phyloP scores from a whole-genome alignment of 2,329 filamentous ascomycete genomes.

The Phialophora chinensis region DNA sequence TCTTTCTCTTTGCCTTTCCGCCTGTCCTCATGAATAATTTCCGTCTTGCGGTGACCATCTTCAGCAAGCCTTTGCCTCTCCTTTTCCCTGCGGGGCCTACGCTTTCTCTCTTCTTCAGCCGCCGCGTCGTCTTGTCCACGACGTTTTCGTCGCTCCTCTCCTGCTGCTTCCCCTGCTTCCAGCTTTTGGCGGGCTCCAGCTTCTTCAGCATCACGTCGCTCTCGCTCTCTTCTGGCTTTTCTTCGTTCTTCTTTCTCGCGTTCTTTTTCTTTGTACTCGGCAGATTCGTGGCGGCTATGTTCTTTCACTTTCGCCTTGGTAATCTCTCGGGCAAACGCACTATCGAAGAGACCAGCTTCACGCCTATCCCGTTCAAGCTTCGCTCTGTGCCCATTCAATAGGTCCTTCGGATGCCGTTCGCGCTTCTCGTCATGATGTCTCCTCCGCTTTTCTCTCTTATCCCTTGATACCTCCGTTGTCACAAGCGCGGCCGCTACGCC shows the following conservation, averaged over 20 bases:
- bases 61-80: slow-evolving; percentile 18
- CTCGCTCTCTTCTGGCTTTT: slow-evolving; percentile 30
- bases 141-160: slow-evolving; percentile 8
- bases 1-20: slow-evolving; percentile 27
- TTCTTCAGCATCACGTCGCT: slow-evolving; percentile 31
- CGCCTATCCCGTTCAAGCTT: slow-evolving; percentile 43
- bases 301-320: slow-evolving; percentile 43
- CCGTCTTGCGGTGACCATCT: slow-evolving; percentile 15
- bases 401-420: slow-evolving; percentile 25
- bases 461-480: slow-evolving; percentile 15
- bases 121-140: slow-evolving; percentile 12
- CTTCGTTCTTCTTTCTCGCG: slow-evolving; percentile 30
- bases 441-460: slow-evolving; percentile 29
- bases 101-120: slow-evolving; percentile 16
- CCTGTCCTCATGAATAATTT: slow-evolving; percentile 15
- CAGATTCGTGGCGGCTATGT: slow-evolving; percentile 30
- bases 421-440: slow-evolving; percentile 30
- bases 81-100: slow-evolving; percentile 23
- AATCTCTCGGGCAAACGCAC: slow-evolving; percentile 40
- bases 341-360: slow-evolving; percentile 43
- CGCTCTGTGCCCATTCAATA: slow-evolving; percentile 41
- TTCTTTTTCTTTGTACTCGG: slow-evolving; percentile 36
- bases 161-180: slow-evolving; percentile 24
- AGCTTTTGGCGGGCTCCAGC: slow-evolving; percentile 17
- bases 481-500: slow-evolving; percentile 25